Evolutionary conservation across 768 basidiomycete genomes (phyloP).

Genomic region (Suillus cothurnatus): DNA sequence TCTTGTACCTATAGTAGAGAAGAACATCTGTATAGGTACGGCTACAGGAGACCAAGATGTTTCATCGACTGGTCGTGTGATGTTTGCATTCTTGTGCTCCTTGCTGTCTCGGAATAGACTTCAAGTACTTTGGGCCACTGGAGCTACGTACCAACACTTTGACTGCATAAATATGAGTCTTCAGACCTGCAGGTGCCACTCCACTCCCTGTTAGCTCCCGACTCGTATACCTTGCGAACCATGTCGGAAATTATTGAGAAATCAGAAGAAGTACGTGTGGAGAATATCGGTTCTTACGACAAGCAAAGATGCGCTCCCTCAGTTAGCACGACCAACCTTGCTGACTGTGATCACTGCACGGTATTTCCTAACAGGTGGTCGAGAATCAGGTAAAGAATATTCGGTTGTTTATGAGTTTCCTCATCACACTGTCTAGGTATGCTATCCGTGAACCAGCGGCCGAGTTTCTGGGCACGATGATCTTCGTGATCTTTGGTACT

Average conservation of each 20-base stretch:
- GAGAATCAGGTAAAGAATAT: constrained; percentile 47
- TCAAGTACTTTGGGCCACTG: neutral
- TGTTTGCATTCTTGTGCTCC: neutral
- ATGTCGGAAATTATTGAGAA: constrained; percentile 6
- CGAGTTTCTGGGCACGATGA: constrained; percentile 62
- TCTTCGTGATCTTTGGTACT: constrained; percentile 60
- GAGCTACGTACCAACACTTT: neutral
- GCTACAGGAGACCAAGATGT: neutral
- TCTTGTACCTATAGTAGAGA: neutral
- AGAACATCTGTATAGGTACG: neutral
- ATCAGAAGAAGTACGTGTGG: neutral
- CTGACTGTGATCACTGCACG: constrained; percentile 33
- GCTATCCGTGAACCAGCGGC: constrained; percentile 59
- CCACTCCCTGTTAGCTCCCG: neutral
- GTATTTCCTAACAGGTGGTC: constrained; percentile 55
- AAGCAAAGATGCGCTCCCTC: neutral
- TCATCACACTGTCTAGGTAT: constrained; percentile 33
- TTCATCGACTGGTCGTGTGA: neutral
- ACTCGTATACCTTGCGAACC: neutral
- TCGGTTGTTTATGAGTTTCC: neutral
- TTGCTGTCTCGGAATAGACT: neutral
- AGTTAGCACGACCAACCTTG: neutral
- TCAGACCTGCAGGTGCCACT: neutral
- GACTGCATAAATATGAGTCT: neutral
- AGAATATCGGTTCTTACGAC: neutral